These are phyloP conservation scores for Mycena polygramma DNA, from an alignment of 768 basidiomycete genomes.

Conservation along the genomic window DNA sequence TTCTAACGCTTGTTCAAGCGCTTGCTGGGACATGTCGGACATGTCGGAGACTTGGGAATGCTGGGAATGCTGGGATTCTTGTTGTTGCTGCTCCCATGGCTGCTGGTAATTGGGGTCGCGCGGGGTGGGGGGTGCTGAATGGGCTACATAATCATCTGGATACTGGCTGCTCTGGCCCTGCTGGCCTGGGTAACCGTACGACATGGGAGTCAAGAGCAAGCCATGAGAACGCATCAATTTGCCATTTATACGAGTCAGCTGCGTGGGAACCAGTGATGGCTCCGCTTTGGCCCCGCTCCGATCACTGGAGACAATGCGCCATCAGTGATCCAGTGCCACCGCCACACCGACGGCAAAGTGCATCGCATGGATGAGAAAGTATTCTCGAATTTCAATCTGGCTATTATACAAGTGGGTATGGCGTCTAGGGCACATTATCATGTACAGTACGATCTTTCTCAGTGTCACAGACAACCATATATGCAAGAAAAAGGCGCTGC, in stretches of 20 bases:
- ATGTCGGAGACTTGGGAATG: constrained; percentile 34
- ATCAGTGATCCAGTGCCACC: not conserved
- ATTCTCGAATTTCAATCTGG: not conserved
- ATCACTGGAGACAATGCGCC: not conserved
- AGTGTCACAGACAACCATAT: constrained; percentile 37
- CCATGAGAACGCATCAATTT: constrained; percentile 39
- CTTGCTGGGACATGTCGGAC: constrained; percentile 26
- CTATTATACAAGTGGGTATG: constrained; percentile 29
- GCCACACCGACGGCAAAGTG: not conserved
- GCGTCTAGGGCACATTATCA: constrained; percentile 29
- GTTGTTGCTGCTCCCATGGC: constrained; percentile 42
- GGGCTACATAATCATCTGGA: constrained; percentile 54
- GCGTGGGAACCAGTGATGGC: not conserved
- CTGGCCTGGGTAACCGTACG: constrained; percentile 58
- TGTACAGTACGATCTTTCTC: constrained; percentile 33
- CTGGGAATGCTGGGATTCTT: constrained; percentile 42
- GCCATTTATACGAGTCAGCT: constrained; percentile 48
- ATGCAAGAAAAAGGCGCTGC: constrained; percentile 13
- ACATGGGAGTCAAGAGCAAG: constrained; percentile 57
- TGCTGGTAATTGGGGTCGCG: constrained; percentile 46
- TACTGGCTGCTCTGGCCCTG: constrained; percentile 39
- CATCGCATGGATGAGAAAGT: not conserved
- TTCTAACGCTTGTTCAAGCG: constrained; percentile 33
- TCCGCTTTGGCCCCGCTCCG: not conserved
- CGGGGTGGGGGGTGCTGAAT: constrained; percentile 64